A percentile compares a stretch with the other conserved stretches of the same genome.
These are phyloP conservation scores for Aureobasidium subglaciale DNA, from an alignment of 2,329 filamentous ascomycete species.

Conservation along the genomic window DNA sequence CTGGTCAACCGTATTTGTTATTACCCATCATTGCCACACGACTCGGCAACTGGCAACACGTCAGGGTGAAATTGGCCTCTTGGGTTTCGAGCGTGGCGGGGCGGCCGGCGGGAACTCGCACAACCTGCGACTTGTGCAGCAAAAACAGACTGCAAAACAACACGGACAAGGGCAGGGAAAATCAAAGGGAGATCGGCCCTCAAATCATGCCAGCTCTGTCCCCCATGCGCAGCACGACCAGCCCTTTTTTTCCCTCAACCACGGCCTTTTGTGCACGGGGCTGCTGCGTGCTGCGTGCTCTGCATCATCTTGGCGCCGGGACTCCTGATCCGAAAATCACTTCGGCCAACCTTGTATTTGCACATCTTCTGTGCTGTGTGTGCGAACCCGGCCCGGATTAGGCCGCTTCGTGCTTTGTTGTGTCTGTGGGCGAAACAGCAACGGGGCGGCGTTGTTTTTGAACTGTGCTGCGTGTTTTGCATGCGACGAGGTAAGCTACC, in stretches of 20 bases:
- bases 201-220: slow-evolving; percentile 7
- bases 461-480: slow-evolving; percentile 13
- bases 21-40: background rate
- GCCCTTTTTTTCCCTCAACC: slow-evolving; percentile 4
- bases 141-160: slow-evolving; percentile 1
- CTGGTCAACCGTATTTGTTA: slow-evolving; percentile 1
- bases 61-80: slow-evolving; percentile 3
- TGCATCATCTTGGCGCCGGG: slow-evolving; percentile 12
- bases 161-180: background rate
- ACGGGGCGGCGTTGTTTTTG: background rate
- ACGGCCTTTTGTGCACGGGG: background rate
- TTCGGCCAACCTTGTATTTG: background rate
- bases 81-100: background rate
- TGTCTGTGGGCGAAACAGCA: slow-evolving; percentile 9
- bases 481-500: background rate
- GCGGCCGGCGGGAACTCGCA: background rate
- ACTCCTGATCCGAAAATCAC: slow-evolving; percentile 5
- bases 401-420: slow-evolving; percentile 7
- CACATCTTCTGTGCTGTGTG: background rate
- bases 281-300: background rate
- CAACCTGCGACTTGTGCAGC: background rate
- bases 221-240: background rate
- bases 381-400: slow-evolving; percentile 1
- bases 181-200: slow-evolving; percentile 11
- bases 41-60: background rate